phyloP scores from a whole-genome alignment of 345 rosid genomes.

The Acer yangbiense region DNA sequence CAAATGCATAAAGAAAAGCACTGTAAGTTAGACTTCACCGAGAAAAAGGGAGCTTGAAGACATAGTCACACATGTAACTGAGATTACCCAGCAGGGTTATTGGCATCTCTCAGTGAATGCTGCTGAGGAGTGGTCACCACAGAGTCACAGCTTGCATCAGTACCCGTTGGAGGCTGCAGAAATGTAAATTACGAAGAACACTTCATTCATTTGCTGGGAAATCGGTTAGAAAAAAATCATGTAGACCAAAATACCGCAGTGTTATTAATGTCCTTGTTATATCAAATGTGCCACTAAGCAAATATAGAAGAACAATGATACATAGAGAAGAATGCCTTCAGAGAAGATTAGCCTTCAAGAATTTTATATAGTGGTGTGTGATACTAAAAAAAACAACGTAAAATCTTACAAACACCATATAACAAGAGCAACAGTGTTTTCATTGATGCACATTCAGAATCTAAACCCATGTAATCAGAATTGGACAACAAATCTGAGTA shows the following conservation, averaged over 20 bases:
- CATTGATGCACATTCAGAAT: background rate
- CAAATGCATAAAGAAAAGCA: conserved; percentile 19
- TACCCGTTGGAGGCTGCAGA: conserved; percentile 64
- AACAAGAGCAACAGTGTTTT: background rate
- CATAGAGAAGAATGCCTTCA: background rate
- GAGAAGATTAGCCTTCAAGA: background rate
- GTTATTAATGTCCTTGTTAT: background rate
- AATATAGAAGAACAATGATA: background rate
- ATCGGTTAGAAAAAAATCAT: background rate
- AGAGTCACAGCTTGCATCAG: conserved; percentile 96
- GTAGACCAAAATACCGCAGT: background rate
- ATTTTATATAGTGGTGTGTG: background rate
- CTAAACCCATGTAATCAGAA: background rate
- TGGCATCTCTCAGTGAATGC: conserved; percentile 92
- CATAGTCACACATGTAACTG: background rate
- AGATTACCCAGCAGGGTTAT: conserved; percentile 95
- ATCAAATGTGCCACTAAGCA: background rate
- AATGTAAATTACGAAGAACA: conserved; percentile 5
- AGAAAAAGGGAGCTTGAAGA: background rate
- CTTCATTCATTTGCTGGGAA: conserved; percentile 9
- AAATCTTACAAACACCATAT: background rate
- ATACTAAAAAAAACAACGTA: background rate
- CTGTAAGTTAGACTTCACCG: background rate
- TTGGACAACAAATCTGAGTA: background rate
- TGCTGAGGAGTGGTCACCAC: conserved; percentile 95